Evolutionary conservation across 306 rosid species (phyloP).

Genomic region (Quercus glauca): DNA sequence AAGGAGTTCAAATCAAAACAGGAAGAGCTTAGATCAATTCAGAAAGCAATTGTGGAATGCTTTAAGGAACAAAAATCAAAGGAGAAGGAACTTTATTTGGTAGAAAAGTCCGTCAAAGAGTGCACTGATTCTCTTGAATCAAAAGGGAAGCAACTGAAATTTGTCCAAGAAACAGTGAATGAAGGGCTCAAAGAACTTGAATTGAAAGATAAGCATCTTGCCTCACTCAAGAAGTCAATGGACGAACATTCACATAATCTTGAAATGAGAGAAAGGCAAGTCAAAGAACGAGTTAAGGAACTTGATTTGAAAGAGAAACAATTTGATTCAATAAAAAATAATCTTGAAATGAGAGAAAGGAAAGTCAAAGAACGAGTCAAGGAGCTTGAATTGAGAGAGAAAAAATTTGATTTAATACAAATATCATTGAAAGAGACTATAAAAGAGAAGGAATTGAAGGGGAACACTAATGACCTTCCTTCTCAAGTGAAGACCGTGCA

Average conservation of each 20-base stretch:
- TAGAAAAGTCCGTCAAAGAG: slow-evolving; percentile 12
- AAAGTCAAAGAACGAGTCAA: slow-evolving; percentile 13
- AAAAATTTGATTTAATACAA: slow-evolving; percentile 6
- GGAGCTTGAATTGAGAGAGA: slow-evolving; percentile 27
- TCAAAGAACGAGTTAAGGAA: slow-evolving; percentile 21
- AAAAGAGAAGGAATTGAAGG: slow-evolving; percentile 6
- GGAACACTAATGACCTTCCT: slow-evolving; percentile 10
- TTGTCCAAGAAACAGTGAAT: not conserved
- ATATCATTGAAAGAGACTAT: slow-evolving; percentile 5
- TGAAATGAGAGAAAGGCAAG: slow-evolving; percentile 24
- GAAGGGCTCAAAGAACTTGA: slow-evolving; percentile 31
- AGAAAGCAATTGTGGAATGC: slow-evolving; percentile 17
- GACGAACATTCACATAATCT: slow-evolving; percentile 22
- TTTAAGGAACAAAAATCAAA: slow-evolving; percentile 3
- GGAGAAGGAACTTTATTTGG: slow-evolving; percentile 7
- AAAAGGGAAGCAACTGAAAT: slow-evolving; percentile 11
- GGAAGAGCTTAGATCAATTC: slow-evolving; percentile 18
- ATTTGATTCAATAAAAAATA: not conserved
- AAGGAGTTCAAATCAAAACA: slow-evolving; percentile 6
- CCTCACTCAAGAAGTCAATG: not conserved
- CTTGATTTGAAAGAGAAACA: slow-evolving; percentile 25
- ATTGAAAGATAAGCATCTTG: slow-evolving; percentile 16
- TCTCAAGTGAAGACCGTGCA: slow-evolving; percentile 22
- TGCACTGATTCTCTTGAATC: not conserved
- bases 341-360: slow-evolving; percentile 28